Base-by-base conservation (phyloP, 192 early-diverging fungal species). In the Phlyctochytrium planicorne region DNA sequence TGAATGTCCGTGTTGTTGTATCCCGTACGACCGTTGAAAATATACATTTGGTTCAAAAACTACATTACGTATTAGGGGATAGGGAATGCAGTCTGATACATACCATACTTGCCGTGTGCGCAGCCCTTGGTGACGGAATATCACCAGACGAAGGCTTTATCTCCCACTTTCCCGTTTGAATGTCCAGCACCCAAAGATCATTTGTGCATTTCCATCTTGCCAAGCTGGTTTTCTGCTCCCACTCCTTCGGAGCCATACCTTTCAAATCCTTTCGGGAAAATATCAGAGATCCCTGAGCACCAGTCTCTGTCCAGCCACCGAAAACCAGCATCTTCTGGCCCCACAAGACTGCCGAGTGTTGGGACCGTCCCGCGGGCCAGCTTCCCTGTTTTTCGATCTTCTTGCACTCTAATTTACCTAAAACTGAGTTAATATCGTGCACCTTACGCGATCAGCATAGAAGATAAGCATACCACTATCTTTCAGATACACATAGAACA, bases 1-100 rank as follows among this genome's bases (percentile, higher is more conserved):
- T n/a, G n/a, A n/a, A n/a, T n/a, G 55, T 29, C 55, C 20, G 55
- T 24, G 55, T 57, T 57, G 12, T 25, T 57, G 27, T 57, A 57
- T 25, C 55, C 55, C 6, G 12, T 10, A 6, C 55, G 16, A 6
- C 55, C 55, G 27, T 29, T 29, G 55, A 57, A 57, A 29, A 57
- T 57, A 27, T 57, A 57, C 55, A 57, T 57, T 57, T 57, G 55
- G 27, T 57, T 57, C 4, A 57, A 25, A 25, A 25, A 57, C 55
- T 57, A 29, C 55, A 25, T 24, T 12, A 12, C 20, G 55, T 6
- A n/a, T n/a, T n/a, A n/a, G n/a, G n/a, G n/a, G n/a, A 6, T 57
- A 6, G 55, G 27, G 16, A 6, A 29, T 6, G 25, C 55, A 57
- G 25, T 6, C 10, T 24, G 20, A 27, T 47, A 47, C 55, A 24